Conservation (phyloP, 441 rosid species). For the Brassica balearica region DNA sequence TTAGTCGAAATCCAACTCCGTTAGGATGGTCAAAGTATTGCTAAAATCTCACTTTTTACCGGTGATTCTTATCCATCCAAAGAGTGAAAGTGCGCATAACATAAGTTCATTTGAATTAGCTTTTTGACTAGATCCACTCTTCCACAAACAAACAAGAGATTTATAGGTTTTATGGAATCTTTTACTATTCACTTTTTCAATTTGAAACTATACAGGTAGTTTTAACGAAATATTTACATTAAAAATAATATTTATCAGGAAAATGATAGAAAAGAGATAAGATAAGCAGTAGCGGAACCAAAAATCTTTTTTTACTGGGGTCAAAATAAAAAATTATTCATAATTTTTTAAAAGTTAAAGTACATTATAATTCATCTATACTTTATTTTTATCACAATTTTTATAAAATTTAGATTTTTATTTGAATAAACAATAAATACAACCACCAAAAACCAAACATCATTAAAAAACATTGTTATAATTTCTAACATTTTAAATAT, state of each 20-base stretch:
- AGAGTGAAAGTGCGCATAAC: conserved; percentile 47
- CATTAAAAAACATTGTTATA: no score
- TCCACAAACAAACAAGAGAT: conserved; percentile 23
- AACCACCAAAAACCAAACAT: no score
- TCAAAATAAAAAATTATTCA: no score
- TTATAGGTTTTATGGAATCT: conserved; percentile 27
- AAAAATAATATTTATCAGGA: neutral
- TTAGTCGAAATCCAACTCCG: no score
- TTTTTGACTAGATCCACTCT: conserved; percentile 49
- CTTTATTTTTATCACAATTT: no score
- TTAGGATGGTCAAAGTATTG: conserved; percentile 36
- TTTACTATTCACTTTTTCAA: conserved; percentile 7
- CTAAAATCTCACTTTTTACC: conserved; percentile 39
- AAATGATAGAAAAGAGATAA: neutral
- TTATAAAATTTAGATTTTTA: no score
- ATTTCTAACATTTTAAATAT: no score
- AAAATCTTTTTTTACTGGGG: no score
- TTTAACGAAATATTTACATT: neutral
- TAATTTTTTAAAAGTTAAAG: no score
- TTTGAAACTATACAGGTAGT: conserved; percentile 1
- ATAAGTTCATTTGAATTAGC: conserved; percentile 34
- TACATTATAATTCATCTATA: no score
- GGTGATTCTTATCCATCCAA: conserved; percentile 46
- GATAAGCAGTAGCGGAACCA: neutral
- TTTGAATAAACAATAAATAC: no score